Base-by-base conservation (phyloP, 768 basidiomycete species). In the Clitopilus hobsonii region DNA sequence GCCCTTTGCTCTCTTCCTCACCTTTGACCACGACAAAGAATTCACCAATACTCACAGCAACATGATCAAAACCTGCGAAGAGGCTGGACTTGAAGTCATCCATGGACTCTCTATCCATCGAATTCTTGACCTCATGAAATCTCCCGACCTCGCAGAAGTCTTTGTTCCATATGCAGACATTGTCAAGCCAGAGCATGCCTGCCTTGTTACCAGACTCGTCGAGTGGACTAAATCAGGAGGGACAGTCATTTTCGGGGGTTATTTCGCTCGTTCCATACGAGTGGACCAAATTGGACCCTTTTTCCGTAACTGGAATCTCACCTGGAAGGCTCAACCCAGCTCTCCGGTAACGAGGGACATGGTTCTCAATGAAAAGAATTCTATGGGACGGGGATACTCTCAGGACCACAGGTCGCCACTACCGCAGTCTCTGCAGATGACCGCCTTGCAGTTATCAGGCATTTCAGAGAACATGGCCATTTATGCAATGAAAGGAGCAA, bases 281-380 rank as follows among this genome's bases (percentile, higher is more conserved):
- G 6, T 67, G 70, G 50, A 67, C 73, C 56, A 59, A 65, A 25
- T 56, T 62, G 20, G 55, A 3, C 41, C 41, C 41, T 45, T 45
- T 20, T 45, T 45, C 41, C 10, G 18, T 3, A 45, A 60, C 5
- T 72, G 71, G 68, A 64, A 68, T 36, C 65, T 78, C 23, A 41
- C 60, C 0, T 76, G 75, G 76, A 68, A 67, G 54, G 47, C 57
- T 7, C 76, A 75, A 3, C 66, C 68, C 2, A 77, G 77, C 53
- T 65, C 67, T 56, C 72, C 73, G 30, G 70, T 69, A 18, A 75
- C 69, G 1, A 72, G 73, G 61, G 55, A 53, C 5, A n/a, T 68
- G 38, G 18, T 45, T 45, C n/a, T 20, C 8, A 76, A 76, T 36
- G 54, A 64, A 10, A 36, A 38, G 2, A 69, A 71, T 38, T 63